Conservation (phyloP, 805 yeast species). For the Tanozyma kutaoensis region DNA sequence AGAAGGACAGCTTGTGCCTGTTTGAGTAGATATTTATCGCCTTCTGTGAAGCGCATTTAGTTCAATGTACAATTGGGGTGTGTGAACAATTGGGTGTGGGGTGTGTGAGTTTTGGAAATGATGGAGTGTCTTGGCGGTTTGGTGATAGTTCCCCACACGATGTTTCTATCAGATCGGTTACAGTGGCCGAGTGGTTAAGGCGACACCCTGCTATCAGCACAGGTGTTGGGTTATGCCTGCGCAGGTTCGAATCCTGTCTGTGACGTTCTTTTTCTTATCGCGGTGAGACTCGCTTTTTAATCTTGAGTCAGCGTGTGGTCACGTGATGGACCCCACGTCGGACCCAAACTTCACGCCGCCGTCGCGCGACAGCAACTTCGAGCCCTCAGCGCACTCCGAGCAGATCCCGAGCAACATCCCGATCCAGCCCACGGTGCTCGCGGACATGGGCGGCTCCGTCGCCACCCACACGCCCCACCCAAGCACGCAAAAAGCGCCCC, state of each 20-base stretch:
- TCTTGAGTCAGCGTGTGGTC: too few relatives aligned
- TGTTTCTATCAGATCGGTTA: too few relatives aligned
- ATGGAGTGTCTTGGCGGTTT: too few relatives aligned
- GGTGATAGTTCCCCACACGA: too few relatives aligned
- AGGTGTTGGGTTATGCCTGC: conserved; percentile 42
- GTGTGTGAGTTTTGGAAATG: too few relatives aligned
- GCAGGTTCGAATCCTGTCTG: conserved; percentile 99
- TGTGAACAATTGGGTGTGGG: too few relatives aligned
- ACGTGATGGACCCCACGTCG: conserved; percentile 77
- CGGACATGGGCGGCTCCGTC: conserved; percentile 55
- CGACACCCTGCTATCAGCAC: conserved; percentile 67
- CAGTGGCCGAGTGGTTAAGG: conserved; percentile 93
- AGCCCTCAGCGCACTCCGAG: conserved; percentile 55
- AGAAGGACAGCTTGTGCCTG: conserved; percentile 21
- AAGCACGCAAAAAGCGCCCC: conserved; percentile 1
- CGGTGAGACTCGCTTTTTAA: too few relatives aligned
- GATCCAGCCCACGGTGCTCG: conserved; percentile 61
- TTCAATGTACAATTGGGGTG: too few relatives aligned
- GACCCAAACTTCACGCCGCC: conserved; percentile 90
- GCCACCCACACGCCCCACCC: conserved; percentile 64
- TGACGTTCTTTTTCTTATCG: conserved; percentile 72
- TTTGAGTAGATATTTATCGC: too few relatives aligned
- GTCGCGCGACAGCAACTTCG: conserved; percentile 44
- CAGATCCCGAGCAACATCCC: conserved; percentile 65
- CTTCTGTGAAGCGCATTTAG: too few relatives aligned